phyloP scores from a whole-genome alignment of 1,139 yeast genomes.

The Pichia inconspicua region DNA sequence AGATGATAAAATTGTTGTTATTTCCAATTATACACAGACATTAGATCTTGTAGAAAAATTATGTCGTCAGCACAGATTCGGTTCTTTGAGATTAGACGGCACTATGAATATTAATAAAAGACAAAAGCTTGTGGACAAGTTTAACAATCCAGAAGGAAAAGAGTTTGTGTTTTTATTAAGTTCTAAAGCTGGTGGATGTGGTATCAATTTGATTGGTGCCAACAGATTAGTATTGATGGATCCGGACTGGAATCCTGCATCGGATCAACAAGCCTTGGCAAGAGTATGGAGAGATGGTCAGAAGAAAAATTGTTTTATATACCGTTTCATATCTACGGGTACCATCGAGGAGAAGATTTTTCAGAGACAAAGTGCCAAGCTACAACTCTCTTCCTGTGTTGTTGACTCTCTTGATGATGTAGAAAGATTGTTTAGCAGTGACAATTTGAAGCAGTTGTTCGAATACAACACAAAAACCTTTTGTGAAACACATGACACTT shows the following conservation, averaged over 20 bases:
- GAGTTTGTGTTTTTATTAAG: conserved; percentile 85
- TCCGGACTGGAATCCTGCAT: conserved; percentile 99
- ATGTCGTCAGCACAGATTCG: conserved; percentile 71
- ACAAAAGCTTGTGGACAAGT: conserved; percentile 83
- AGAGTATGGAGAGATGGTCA: conserved; percentile 99
- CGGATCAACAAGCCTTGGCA: conserved; percentile 96
- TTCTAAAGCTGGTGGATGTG: conserved; percentile 99
- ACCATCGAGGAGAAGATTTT: conserved; percentile 93
- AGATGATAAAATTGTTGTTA: conserved; percentile 86
- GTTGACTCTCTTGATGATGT: conserved; percentile 96
- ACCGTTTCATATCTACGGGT: conserved; percentile 89
- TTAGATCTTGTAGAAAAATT: conserved; percentile 80
- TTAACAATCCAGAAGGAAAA: conserved; percentile 82
- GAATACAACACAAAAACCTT: conserved; percentile 57
- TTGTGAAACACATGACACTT: conserved; percentile 92
- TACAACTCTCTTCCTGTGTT: conserved; percentile 88
- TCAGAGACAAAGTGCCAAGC: conserved; percentile 94
- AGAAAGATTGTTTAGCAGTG: conserved; percentile 82
- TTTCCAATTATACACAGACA: conserved; percentile 92
- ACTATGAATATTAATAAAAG: conserved; percentile 87
- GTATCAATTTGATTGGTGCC: conserved; percentile 94
- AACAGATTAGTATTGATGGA: conserved; percentile 81
- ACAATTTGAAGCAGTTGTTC: conserved; percentile 68
- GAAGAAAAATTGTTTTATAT: conserved; percentile 91
- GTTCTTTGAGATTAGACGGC: conserved; percentile 83